Conservation (phyloP, 352 stramenopile species). For the Phytophthora ohioensis region DNA sequence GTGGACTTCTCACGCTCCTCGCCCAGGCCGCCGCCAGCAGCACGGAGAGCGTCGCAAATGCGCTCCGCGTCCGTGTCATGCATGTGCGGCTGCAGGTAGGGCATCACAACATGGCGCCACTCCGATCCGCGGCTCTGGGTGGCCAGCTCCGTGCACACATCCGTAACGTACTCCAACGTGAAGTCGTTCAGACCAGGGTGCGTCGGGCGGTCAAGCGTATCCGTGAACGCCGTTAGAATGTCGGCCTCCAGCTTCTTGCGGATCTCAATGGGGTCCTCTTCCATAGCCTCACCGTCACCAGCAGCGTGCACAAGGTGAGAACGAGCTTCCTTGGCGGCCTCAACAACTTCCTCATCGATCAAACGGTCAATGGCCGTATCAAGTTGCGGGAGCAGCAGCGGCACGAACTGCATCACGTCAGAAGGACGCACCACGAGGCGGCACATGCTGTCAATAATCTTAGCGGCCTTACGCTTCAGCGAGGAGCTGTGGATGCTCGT, state of each 20-base stretch:
- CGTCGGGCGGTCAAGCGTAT: constrained; percentile 53
- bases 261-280: constrained; percentile 67
- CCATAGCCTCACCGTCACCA: constrained; percentile 56
- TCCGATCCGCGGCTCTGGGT: constrained; percentile 65
- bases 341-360: constrained; percentile 93
- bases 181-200: constrained; percentile 63
- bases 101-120: constrained; percentile 61
- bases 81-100: constrained; percentile 69
- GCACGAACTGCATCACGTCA: constrained; percentile 93
- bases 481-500: constrained; percentile 92
- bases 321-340: constrained; percentile 64
- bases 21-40: constrained; percentile 59
- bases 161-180: constrained; percentile 64
- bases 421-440: constrained; percentile 87
- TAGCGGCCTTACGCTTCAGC: constrained; percentile 91
- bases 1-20: constrained; percentile 63
- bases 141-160: constrained; percentile 69
- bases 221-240: constrained; percentile 55
- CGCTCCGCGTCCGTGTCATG: constrained; percentile 56
- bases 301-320: constrained; percentile 66
- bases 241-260: constrained; percentile 58
- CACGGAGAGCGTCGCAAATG: constrained; percentile 60
- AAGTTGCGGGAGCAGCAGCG: constrained; percentile 92
- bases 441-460: constrained; percentile 96
- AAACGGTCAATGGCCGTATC: constrained; percentile 93